Evolutionary conservation across 192 early-diverging fungal species (phyloP), one percentile per base, ranked within the genome.

Genomic region (Coemansia sp.): DNA sequence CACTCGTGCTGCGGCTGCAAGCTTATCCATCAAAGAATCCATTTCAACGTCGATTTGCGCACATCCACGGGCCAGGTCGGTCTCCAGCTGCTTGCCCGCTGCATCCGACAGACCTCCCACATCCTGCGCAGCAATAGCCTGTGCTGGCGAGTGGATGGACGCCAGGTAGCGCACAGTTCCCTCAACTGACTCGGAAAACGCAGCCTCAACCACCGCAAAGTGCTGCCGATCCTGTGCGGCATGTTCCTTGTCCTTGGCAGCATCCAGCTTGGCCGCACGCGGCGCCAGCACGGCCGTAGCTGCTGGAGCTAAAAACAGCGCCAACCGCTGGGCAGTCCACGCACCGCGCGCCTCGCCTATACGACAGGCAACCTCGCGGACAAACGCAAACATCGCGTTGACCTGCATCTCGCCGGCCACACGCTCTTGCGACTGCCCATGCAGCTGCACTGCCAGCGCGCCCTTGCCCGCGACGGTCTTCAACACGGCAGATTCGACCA

Each of bases 401-500:
- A 40, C 51, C 16, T 22, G 35, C 44, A 79, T 68, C 51, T 65
- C 76, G 0, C 54, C 43, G 2, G 62, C 50, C 16, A 69, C 21
- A 7, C 23, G 47, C 40, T 24, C 24, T 33, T 9, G 7, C 1
- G 48, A 8, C 4, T 46, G 19, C 7, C 38, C 64, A 24, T 60
- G 59, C 44, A 73, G 53, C 24, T 16, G 33, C 3, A 45, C 35
- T 0, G 64, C 70, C 50, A 73, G 54, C 10, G 60, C 18, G 12
- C 70, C 70, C 29, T 29, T 59, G 31, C 74, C 74, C 11, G 29
- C 31, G 2, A 68, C 56, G 11, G 60, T 40, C 54, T 64, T 77
- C 8, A 77, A 52, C 30, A 79, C 50, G 4, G 58, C 69, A 0
- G 69, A 62, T 42, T 79, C 69, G 11, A 62, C 58, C 1, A 72